Percentiles rank a stretch among this genome's conserved stretches.
These are phyloP conservation scores for Actinidia chinensis DNA, from an alignment of 179 eudicot genomes.

Conservation along the genomic window DNA sequence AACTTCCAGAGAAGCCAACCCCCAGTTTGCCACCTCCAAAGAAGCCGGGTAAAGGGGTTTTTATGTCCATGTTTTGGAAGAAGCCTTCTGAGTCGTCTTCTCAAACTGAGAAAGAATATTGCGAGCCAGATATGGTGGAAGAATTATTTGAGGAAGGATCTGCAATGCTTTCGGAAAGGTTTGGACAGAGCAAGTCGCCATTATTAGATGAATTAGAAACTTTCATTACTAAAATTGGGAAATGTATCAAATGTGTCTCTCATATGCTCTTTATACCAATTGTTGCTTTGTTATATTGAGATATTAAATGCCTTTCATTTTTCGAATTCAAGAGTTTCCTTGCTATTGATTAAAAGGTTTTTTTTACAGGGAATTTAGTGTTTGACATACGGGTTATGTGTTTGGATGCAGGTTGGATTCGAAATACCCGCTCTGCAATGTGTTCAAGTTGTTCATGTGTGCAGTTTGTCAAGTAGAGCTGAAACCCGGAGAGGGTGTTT, in stretches of 20 bases:
- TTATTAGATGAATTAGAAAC: conserved; percentile 6
- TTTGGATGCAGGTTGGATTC: conserved; percentile 69
- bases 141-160: conserved; percentile 96
- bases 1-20: conserved; percentile 60
- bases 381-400: neutral
- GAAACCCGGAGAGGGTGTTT: conserved; percentile 89
- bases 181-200: conserved; percentile 15
- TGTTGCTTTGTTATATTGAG: neutral
- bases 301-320: neutral
- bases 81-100: conserved; percentile 64
- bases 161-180: conserved; percentile 89
- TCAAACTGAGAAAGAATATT: conserved; percentile 47
- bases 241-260: neutral
- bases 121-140: conserved; percentile 76
- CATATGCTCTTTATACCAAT: neutral
- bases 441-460: conserved; percentile 94
- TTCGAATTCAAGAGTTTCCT: neutral
- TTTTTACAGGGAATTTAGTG: neutral
- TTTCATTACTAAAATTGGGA: neutral
- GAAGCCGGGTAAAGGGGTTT: conserved; percentile 74
- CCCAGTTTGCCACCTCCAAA: conserved; percentile 63
- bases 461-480: conserved; percentile 93
- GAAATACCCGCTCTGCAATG: conserved; percentile 86
- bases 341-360: neutral
- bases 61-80: conserved; percentile 73